Percentiles rank a stretch among this genome's conserved stretches.
These are phyloP conservation scores for Clathrospora elynae DNA, from an alignment of 2,329 filamentous ascomycete genomes.

Conservation along the genomic window DNA sequence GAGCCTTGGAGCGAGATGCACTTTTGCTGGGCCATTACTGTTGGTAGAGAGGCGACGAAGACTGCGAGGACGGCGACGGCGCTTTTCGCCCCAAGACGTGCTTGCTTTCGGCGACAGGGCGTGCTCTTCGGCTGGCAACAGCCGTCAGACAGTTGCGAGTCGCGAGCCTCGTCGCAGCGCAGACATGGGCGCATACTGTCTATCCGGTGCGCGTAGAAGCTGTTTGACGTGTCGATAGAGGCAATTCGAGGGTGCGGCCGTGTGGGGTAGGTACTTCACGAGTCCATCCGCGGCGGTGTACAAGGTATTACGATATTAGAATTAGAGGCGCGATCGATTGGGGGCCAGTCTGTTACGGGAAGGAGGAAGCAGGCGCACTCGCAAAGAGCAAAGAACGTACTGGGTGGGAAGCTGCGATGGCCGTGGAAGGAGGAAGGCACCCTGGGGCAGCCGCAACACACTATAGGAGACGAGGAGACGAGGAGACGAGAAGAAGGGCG, in stretches of 20 bases:
- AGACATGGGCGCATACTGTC: conserved; percentile 28
- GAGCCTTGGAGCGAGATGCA: conserved; percentile 74
- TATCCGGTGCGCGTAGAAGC: conserved; percentile 12
- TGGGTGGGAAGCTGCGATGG: conserved; percentile 46
- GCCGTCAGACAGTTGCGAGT: conserved; percentile 12
- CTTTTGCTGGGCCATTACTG: conserved; percentile 48
- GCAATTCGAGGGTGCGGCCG: conserved; percentile 17
- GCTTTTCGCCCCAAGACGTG: conserved; percentile 20
- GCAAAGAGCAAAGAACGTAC: conserved; percentile 45
- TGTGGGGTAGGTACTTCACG: conserved; percentile 33
- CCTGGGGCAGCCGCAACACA: conserved; percentile 31
- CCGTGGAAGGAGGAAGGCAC: conserved; percentile 33
- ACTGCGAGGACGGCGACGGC: conserved; percentile 30
- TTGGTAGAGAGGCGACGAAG: conserved; percentile 39
- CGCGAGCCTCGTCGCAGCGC: conserved; percentile 13
- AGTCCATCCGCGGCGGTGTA: conserved; percentile 38
- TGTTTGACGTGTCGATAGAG: conserved; percentile 15
- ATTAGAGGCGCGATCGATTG: conserved; percentile 23
- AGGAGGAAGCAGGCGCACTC: conserved; percentile 29
- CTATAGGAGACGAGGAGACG: conserved; percentile 9
- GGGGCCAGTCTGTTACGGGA: conserved; percentile 33
- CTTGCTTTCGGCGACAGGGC: conserved; percentile 31
- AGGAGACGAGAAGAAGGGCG: background rate
- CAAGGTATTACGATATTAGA: conserved; percentile 20
- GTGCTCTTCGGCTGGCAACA: conserved; percentile 15